These are phyloP conservation scores for Pelargonium nanum DNA, from an alignment of 345 rosid genomes.

Conservation along the genomic window DNA sequence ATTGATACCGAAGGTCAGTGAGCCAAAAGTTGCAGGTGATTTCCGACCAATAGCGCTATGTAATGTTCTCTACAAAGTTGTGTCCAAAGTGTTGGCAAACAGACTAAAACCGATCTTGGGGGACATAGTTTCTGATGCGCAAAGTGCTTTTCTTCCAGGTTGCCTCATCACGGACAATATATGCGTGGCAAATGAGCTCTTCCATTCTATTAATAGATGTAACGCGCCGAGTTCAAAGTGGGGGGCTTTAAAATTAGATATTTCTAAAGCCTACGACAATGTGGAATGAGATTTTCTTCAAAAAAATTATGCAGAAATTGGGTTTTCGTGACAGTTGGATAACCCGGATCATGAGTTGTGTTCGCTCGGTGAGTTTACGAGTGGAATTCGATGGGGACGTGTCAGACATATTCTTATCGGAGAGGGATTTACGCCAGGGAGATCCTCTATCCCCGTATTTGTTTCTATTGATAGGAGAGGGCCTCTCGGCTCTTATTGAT, in stretches of 20 bases:
- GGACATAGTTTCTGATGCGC: neutral
- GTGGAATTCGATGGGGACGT: neutral
- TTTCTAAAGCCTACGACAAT: neutral
- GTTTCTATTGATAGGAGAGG: neutral
- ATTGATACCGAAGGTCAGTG: no score
- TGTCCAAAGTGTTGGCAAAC: neutral
- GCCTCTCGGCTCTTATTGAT: neutral
- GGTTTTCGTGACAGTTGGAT: neutral
- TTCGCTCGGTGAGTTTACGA: neutral
- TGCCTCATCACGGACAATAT: neutral
- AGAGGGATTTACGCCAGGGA: neutral
- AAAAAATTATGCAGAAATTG: neutral
- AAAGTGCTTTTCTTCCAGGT: neutral
- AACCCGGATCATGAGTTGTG: neutral
- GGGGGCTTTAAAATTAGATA: neutral
- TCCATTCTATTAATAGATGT: neutral
- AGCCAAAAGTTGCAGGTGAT: no score
- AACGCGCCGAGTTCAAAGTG: neutral
- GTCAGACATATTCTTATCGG: neutral
- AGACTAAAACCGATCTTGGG: neutral
- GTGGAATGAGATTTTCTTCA: neutral
- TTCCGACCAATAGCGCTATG: neutral
- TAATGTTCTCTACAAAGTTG: no score
- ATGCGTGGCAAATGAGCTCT: neutral
- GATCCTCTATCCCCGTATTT: neutral